These are phyloP conservation scores for Colletotrichum orbiculare DNA, from an alignment of 2,329 filamentous ascomycete genomes.

Conservation along the genomic window DNA sequence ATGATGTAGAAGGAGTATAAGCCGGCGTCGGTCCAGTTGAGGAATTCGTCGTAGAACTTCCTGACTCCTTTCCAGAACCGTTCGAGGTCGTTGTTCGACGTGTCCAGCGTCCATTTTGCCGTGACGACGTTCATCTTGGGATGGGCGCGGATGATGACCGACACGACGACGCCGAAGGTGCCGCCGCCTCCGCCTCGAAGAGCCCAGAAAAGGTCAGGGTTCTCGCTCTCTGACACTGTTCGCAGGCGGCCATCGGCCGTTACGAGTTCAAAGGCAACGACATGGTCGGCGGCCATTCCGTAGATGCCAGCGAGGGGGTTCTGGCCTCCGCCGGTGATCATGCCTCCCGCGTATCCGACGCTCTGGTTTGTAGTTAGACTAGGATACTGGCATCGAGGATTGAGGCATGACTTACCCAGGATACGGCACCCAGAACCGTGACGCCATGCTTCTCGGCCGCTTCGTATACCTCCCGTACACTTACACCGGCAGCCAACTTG, in stretches of 20 bases:
- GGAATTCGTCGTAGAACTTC: constrained; percentile 45
- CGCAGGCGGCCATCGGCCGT: constrained; percentile 54
- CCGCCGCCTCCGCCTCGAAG: constrained; percentile 62
- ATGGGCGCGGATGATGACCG: constrained; percentile 37
- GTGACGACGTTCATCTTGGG: constrained; percentile 44
- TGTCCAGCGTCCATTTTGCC: too few species aligned
- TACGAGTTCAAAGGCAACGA: constrained; percentile 60
- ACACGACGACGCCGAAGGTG: constrained; percentile 60
- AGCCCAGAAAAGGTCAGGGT: constrained; percentile 67
- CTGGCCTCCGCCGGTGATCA: constrained; percentile 65
- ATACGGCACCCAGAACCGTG: constrained; percentile 58
- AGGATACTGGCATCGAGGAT: too few species aligned
- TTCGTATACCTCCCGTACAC: constrained; percentile 55
- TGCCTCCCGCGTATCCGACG: constrained; percentile 65
- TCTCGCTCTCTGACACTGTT: constrained; percentile 51
- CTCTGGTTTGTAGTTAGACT: constrained; percentile 42
- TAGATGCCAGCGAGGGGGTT: constrained; percentile 54
- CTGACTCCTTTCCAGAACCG: constrained; percentile 44
- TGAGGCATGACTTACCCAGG: constrained; percentile 27
- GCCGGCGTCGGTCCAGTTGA: constrained; percentile 47
- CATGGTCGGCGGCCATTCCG: constrained; percentile 64
- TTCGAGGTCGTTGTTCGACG: neutral
- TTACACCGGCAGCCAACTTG: constrained; percentile 54
- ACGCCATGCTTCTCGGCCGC: constrained; percentile 52
- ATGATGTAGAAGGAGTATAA: constrained; percentile 43